Conservation (phyloP, 1,284 basidiomycete species). For the Ustilago tritici region DNA sequence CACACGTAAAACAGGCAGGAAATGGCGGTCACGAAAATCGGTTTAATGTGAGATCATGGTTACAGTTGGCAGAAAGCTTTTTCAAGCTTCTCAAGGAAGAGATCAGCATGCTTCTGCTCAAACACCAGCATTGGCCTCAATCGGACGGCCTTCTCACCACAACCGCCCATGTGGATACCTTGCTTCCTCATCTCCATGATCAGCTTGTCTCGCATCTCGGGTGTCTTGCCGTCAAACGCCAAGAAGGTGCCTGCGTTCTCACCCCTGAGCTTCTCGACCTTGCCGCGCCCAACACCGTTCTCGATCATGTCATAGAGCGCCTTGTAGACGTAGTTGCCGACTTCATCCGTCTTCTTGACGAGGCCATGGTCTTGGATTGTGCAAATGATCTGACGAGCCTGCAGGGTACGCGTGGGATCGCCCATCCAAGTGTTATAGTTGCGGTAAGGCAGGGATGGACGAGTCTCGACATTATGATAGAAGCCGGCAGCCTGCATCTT, state of each 20-base stretch:
- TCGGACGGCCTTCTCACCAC: slow-evolving; percentile 71
- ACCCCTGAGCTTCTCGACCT: slow-evolving; percentile 71
- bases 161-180: slow-evolving; percentile 72
- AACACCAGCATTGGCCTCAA: slow-evolving; percentile 73
- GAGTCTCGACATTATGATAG: slow-evolving; percentile 73
- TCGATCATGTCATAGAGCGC: slow-evolving; percentile 66
- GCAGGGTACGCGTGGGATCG: slow-evolving; percentile 73
- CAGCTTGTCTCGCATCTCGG: slow-evolving; percentile 71
- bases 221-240: slow-evolving; percentile 71
- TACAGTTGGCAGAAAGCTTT: slow-evolving; percentile 37
- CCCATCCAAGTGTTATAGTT: slow-evolving; percentile 72
- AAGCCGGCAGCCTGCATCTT: slow-evolving; percentile 71
- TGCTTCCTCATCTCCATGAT: slow-evolving; percentile 71
- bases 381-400: slow-evolving; percentile 73
- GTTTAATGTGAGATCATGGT: neutral
- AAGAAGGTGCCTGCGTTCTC: slow-evolving; percentile 73
- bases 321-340: slow-evolving; percentile 70
- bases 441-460: slow-evolving; percentile 72
- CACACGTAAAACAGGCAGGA: neutral
- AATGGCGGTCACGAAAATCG: neutral
- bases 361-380: slow-evolving; percentile 71
- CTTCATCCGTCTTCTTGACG: slow-evolving; percentile 69
- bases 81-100: slow-evolving; percentile 70
- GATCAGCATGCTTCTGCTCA: slow-evolving; percentile 71
- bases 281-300: slow-evolving; percentile 38